A percentile compares a stretch with the other conserved stretches of the same genome.
Evolutionary conservation across 148 eudicot species (phyloP).

Genomic region (Gaultheria prostrata): DNA sequence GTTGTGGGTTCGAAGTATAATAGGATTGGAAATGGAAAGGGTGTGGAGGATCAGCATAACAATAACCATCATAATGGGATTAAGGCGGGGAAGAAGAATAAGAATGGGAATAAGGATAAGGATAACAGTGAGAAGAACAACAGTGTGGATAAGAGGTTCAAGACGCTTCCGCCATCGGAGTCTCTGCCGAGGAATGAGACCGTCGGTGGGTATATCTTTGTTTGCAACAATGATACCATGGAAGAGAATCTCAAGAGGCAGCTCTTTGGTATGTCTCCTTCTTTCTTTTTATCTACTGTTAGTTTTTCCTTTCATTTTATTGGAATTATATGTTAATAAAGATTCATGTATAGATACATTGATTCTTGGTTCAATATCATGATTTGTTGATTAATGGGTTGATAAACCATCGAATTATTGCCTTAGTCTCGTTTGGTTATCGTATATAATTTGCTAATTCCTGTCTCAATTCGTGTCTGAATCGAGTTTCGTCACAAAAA

Average conservation of each 20-base stretch:
- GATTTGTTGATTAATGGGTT: background rate
- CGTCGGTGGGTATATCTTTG: conserved; percentile 94
- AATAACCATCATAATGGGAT: conserved; percentile 40
- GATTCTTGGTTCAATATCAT: background rate
- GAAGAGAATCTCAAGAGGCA: conserved; percentile 87
- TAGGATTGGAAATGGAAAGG: conserved; percentile 32
- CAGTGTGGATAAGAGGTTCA: conserved; percentile 86
- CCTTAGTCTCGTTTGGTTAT: background rate
- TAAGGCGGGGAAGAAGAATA: conserved; percentile 62
- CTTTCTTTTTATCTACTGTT: background rate
- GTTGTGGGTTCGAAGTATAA: conserved; percentile 30
- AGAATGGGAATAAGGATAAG: conserved; percentile 30
- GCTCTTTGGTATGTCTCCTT: conserved; percentile 65
- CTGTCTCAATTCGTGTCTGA: background rate
- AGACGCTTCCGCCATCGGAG: conserved; percentile 87
- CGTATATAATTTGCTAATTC: background rate
- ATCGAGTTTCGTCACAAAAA: background rate
- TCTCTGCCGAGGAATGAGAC: conserved; percentile 82
- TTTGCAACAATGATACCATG: conserved; percentile 98
- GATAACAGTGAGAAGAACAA: conserved; percentile 28
- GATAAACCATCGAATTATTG: too few species aligned
- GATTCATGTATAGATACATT: background rate
- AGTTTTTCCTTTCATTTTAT: background rate
- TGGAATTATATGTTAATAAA: background rate
- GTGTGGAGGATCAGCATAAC: conserved; percentile 25